A percentile compares a stretch with the other conserved stretches of the same genome.
Conservation (phyloP, 2,329 filamentous ascomycete species). For the Pseudocercospora pini-densiflorae region DNA sequence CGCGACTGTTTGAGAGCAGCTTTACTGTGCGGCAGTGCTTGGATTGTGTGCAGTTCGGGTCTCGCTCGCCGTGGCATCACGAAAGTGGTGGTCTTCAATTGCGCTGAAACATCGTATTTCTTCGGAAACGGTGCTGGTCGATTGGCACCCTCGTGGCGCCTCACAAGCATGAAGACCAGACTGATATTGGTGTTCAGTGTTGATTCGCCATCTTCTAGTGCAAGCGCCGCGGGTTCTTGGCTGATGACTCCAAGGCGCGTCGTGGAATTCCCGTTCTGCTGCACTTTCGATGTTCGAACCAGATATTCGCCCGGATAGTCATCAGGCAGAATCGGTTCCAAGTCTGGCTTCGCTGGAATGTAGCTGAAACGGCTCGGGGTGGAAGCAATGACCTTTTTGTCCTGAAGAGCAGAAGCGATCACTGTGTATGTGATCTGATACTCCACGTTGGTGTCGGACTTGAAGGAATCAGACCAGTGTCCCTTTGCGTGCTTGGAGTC, state of each 20-base stretch:
- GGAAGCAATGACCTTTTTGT: conserved; percentile 15
- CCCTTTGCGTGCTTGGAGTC: conserved; percentile 16
- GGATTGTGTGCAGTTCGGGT: conserved; percentile 10
- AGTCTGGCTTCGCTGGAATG: conserved; percentile 1
- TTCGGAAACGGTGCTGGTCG: neutral
- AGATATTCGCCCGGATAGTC: conserved; percentile 23
- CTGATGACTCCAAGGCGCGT: conserved; percentile 21
- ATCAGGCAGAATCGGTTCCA: conserved; percentile 12
- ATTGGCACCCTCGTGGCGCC: neutral
- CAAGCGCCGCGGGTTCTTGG: conserved; percentile 17
- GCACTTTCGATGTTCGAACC: conserved; percentile 14
- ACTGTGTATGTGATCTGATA: conserved; percentile 21
- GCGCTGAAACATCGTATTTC: conserved; percentile 14
- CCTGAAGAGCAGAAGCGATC: conserved; percentile 15
- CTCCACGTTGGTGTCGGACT: conserved; percentile 10
- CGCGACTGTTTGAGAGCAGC: conserved; percentile 14
- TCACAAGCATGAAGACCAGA: conserved; percentile 14
- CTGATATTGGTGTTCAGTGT: conserved; percentile 12
- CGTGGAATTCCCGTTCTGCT: neutral
- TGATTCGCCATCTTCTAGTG: neutral
- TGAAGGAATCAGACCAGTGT: conserved; percentile 24
- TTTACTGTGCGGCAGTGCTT: neutral
- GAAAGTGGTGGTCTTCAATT: conserved; percentile 19
- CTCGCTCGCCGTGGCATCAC: conserved; percentile 14
- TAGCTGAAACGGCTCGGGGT: conserved; percentile 15